Conservation (phyloP, 169 alveolate genomes). For the Babesia divergens region DNA sequence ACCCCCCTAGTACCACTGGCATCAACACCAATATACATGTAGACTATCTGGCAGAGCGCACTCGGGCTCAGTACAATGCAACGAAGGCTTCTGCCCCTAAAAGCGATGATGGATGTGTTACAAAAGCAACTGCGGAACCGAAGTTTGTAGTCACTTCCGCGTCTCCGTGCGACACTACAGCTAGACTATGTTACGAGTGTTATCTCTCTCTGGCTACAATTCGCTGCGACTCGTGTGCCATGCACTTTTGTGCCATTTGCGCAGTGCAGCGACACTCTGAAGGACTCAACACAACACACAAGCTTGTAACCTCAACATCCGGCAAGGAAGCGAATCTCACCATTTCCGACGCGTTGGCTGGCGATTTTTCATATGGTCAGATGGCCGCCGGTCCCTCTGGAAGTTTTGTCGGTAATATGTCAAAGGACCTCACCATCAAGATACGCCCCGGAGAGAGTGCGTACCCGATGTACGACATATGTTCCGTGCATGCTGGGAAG, state of each 20-base stretch:
- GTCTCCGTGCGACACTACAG: conserved; percentile 47
- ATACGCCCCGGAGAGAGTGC: conserved; percentile 26
- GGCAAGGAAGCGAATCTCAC: conserved; percentile 18
- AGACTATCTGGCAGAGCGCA: not conserved
- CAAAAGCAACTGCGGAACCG: not conserved
- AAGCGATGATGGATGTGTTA: not conserved
- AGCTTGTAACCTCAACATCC: conserved; percentile 29
- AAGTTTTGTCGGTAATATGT: conserved; percentile 15
- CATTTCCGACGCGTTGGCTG: not conserved
- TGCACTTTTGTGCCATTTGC: conserved; percentile 46
- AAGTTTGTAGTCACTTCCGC: conserved; percentile 10
- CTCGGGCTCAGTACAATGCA: conserved; percentile 11
- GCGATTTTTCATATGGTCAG: conserved; percentile 1
- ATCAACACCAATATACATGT: conserved; percentile 5
- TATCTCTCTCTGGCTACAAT: conserved; percentile 48
- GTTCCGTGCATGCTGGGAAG: conserved; percentile 19
- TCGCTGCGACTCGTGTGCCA: conserved; percentile 44
- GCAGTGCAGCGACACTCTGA: conserved; percentile 40
- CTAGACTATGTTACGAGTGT: conserved; percentile 34
- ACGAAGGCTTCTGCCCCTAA: not conserved
- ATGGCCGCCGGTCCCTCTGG: conserved; percentile 19
- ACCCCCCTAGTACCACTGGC: not conserved
- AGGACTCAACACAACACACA: conserved; percentile 15
- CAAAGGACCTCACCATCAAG: conserved; percentile 16
- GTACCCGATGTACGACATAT: conserved; percentile 26